Base-by-base conservation (phyloP, 2,329 filamentous ascomycete genomes). In the Ilyonectria sp. region DNA sequence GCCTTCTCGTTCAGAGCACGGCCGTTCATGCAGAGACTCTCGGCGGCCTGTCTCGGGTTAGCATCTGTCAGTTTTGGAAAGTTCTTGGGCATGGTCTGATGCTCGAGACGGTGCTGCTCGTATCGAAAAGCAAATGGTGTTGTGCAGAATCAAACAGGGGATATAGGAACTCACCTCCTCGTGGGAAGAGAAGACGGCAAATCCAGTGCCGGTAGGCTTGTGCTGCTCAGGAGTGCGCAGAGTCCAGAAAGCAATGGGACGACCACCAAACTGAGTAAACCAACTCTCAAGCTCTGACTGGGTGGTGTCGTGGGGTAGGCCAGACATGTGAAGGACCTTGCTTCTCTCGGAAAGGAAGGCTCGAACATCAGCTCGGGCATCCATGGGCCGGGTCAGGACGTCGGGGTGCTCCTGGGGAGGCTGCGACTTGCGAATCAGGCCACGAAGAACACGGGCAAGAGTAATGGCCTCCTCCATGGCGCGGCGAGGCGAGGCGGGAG, bases 181-280 rank as follows among this genome's bases (percentile, higher is more conserved):
- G 79, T 99, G 96, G 53, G 95, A 98, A 71, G 96, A 98, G 80
- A 99, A 99, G 63, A 99, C 95, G 56, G 96, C 96, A 82, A 99
- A 99, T 60, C 96, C 96, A 61, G 95, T 97, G 49, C 96, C 96
- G 10, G 96, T 99, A n/a, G 96, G 96, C 87, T 99, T 99, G 84
- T 98, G 96, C 84, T 98, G 96, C 82, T 99, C 96, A 3, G 96
- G 96, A 15, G 96, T 99, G 69, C 95, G 93, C 57, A 99, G 88
- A 19, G 96, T 99, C 96, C 96, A 99, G 84, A 99, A 99, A 21
- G 96, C 96, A 83, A 99, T 99, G 33, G 96, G 96, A 49, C 96
- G 93, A 56, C 96, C 96, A 71, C 96, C 96, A 79, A 97, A 99
- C 82, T 99, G 96, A 33, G 96, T 99, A 80, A 98, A 99, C 96